Percentiles rank a stretch among this genome's conserved stretches.
These are phyloP conservation scores for Bretschneidera sinensis DNA, from an alignment of 345 rosid species.

Conservation along the genomic window DNA sequence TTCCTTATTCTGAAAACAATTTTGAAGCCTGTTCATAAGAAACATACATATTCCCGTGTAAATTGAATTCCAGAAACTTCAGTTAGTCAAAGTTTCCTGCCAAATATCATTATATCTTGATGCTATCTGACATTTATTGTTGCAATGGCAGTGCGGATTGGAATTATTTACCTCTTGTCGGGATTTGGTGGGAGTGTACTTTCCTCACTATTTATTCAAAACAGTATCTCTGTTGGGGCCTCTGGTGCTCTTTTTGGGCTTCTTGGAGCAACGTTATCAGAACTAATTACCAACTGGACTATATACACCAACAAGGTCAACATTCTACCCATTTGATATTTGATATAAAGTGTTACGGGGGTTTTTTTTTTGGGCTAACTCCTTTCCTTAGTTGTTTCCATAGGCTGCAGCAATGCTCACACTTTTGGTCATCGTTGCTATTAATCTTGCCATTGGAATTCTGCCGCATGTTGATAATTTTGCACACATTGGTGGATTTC, in stretches of 20 bases:
- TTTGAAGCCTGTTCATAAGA: neutral
- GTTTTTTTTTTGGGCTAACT: neutral
- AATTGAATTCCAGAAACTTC: no score
- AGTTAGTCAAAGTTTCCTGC: no score
- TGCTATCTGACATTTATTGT: neutral
- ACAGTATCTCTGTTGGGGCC: constrained; percentile 83
- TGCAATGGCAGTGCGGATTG: constrained; percentile 64
- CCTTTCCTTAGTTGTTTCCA: neutral
- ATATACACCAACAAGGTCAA: constrained; percentile 76
- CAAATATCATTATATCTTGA: no score
- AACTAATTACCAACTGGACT: constrained; percentile 85
- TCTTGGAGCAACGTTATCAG: constrained; percentile 93
- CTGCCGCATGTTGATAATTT: constrained; percentile 92
- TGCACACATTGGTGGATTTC: constrained; percentile 87
- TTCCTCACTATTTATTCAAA: constrained; percentile 59
- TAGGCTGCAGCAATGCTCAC: constrained; percentile 87
- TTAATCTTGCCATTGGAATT: constrained; percentile 76
- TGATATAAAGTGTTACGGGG: neutral
- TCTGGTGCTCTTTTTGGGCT: constrained; percentile 97
- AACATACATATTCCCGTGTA: neutral
- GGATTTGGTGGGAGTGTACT: constrained; percentile 82
- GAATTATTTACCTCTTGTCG: constrained; percentile 54
- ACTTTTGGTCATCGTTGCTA: constrained; percentile 54
- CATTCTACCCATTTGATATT: neutral
- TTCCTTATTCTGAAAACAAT: neutral